Evolutionary conservation across 2,329 filamentous ascomycete species (phyloP), one percentile per base, ranked within the genome.

Genomic region (Calycina herbarum): DNA sequence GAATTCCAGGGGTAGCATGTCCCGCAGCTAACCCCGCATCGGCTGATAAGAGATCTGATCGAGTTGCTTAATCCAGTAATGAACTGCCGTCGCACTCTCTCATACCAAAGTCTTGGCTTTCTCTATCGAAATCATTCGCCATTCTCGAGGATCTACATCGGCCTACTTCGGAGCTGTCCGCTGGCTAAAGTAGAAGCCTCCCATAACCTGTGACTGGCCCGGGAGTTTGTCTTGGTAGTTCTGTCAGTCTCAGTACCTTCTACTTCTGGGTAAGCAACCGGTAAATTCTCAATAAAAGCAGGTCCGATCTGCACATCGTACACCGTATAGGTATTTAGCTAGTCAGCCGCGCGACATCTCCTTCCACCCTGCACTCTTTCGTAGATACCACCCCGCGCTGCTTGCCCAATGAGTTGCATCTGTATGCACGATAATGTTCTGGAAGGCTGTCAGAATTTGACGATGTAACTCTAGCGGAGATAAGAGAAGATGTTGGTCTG

Each of bases 21-120:
- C 45, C 45, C n/a, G n/a, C n/a, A 24, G 45, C n/a, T 51, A 24
- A 51, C 45, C 45, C 45, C 45, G 45, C 45, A 24, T 51, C 7
- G n/a, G 35, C 35, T 51, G 45, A 51, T 51, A 51, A 51, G 45
- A 51, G 45, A 48, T 20, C 45, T 51, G 45, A 51, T 24, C 45
- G n/a, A 51, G 45, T 51, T 51, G 45, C 45, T 24, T 24, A 15
- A 51, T 51, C 20, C 7, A 51, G 45, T 10, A 51, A 51, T 51
- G n/a, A 51, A 51, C n/a, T 8, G n/a, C n/a, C 20, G 7, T 51
- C 20, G 35, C 3, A 38, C 35, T 11, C 10, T 38, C 35, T 38
- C 13, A 38, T 38, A 13, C 13, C 10, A 38, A 2, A 38, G 35
- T 11, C 35, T 38, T 38, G 35, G 35, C 35, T 38, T 38, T 38